phyloP scores from a whole-genome alignment of 1,284 basidiomycete genomes.

The Ustilago xerochloae region DNA sequence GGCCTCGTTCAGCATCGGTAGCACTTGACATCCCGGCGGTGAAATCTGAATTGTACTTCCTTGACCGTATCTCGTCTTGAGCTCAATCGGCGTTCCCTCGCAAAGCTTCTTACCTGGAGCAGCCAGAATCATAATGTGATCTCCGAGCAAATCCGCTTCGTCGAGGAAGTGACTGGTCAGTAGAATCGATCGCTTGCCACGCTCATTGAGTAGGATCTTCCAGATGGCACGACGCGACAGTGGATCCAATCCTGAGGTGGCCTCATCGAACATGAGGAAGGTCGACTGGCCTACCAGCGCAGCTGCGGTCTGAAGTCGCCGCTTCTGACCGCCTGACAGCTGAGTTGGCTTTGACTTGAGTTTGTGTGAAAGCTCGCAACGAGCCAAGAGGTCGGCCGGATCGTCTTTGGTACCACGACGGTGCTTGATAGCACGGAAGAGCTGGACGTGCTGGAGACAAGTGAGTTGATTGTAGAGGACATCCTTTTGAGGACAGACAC shows the following conservation, averaged over 20 bases:
- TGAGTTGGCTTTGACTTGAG: constrained; percentile 76
- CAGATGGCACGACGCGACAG: constrained; percentile 80
- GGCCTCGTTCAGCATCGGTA: constrained; percentile 12
- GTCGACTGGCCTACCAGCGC: constrained; percentile 79
- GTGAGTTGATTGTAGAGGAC: constrained; percentile 82
- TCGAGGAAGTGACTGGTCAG: constrained; percentile 81
- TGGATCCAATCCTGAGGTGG: constrained; percentile 83
- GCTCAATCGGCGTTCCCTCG: constrained; percentile 77
- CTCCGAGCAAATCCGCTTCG: constrained; percentile 81
- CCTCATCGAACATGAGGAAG: constrained; percentile 80
- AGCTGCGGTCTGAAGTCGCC: constrained; percentile 82
- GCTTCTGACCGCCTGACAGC: constrained; percentile 82
- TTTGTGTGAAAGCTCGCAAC: constrained; percentile 78
- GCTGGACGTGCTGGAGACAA: constrained; percentile 77
- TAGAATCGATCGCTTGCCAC: constrained; percentile 76
- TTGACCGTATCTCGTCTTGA: constrained; percentile 79
- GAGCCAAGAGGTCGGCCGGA: constrained; percentile 15
- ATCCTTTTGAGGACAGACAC: constrained; percentile 84
- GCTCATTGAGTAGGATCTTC: constrained; percentile 76
- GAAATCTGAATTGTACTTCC: constrained; percentile 74
- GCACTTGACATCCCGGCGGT: constrained; percentile 6
- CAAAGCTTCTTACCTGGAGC: constrained; percentile 81
- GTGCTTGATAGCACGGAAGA: constrained; percentile 81
- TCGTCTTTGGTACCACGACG: constrained; percentile 70
- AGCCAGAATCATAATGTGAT: constrained; percentile 79